Base-by-base conservation (phyloP, 768 basidiomycete genomes). In the Boletus reticulatus region DNA sequence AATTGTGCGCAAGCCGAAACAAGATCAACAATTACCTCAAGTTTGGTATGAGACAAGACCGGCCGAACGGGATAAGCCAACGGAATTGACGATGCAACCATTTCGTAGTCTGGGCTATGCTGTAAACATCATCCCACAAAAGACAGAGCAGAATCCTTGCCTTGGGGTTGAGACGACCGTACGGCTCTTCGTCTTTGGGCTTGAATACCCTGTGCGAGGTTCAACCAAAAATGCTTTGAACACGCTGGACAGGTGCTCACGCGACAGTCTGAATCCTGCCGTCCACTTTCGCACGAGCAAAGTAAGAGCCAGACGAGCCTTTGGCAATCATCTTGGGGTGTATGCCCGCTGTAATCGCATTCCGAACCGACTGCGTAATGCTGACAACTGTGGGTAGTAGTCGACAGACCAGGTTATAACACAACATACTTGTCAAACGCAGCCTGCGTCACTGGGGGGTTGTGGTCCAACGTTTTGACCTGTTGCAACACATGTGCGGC, bases 291-390 rank as follows among this genome's bases (percentile, higher is more conserved):
- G 86, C 83, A 54, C 90, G 83, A n/a, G 89, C 92, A 71, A 95
- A 95, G 72, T 96, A 96, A 44, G 89, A 92, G 0, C 94, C 94
- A 6, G 88, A 91, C 3, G 89, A 92, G 12, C 94, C 94, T 65
- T 93, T 94, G 6, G 82, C 72, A 48, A 95, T 95, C 84, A 95
- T 89, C 70, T 93, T 92, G 11, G 93, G 93, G 63, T 95, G 92
- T 42, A 92, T 80, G 13, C 91, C 92, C 22, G 85, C 87, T 7
- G 74, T 56, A 59, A 95, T 89, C 14, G 90, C 88, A 55, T 71
- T 77, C 64, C 80, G 83, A 16, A 91, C 84, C 31, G 83, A 82
- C 63, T 84, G 77, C 16, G 83, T 82, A 16, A 87, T 65, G 50
- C 88, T 89, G 45, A 31, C 52, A 16, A 49, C 41, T 34, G 57